Percentiles rank a stretch among this genome's conserved stretches.
Evolutionary conservation across 441 rosid species (phyloP).

Genomic region (California macrophylla): DNA sequence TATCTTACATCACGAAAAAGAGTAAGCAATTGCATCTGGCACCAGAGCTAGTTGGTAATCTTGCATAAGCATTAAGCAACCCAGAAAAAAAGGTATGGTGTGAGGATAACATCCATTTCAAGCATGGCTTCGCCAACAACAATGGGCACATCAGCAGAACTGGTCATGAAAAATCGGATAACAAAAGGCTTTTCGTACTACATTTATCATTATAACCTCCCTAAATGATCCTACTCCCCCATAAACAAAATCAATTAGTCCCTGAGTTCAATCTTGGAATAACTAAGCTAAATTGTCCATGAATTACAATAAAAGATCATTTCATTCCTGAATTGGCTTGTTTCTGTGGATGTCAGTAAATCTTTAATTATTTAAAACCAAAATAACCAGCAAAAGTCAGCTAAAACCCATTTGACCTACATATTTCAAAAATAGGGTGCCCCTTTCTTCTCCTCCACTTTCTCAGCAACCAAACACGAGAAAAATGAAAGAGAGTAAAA

Average conservation of each 20-base stretch:
- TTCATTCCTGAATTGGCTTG: slow-evolving; percentile 24
- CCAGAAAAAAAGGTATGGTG: too few relatives aligned
- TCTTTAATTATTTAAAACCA: too few relatives aligned
- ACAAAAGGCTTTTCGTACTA: background rate
- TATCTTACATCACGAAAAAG: background rate
- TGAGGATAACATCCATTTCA: too few relatives aligned
- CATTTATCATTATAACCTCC: too few relatives aligned
- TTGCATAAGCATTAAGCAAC: background rate
- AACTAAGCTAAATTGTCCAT: background rate
- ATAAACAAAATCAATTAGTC: too few relatives aligned
- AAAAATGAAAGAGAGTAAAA: slow-evolving; percentile 11
- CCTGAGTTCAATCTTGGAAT: background rate
- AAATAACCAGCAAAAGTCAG: too few relatives aligned
- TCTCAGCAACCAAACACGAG: background rate
- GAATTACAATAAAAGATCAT: background rate
- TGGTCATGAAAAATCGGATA: background rate
- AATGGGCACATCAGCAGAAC: too few relatives aligned
- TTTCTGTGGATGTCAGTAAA: slow-evolving; percentile 23
- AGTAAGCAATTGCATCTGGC: background rate
- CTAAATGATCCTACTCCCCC: background rate
- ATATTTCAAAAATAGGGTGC: too few relatives aligned
- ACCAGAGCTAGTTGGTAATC: background rate
- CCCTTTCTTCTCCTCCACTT: too few relatives aligned
- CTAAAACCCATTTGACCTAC: too few relatives aligned
- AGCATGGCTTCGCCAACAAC: background rate